phyloP scores from a whole-genome alignment of 208 protist genomes.

The Leptomonas seymouri region DNA sequence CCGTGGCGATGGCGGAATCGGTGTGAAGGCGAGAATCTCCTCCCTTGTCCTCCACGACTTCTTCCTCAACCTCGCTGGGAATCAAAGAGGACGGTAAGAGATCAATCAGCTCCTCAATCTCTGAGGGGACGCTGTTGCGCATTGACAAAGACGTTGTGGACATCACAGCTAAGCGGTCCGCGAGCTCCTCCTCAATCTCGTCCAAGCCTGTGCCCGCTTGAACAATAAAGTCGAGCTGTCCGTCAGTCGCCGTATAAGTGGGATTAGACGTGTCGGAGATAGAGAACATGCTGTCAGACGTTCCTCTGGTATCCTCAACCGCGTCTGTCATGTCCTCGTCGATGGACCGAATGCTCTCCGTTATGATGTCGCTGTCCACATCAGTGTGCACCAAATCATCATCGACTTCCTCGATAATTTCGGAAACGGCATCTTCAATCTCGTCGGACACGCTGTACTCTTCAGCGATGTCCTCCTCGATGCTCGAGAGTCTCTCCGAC shows the following conservation, averaged over 20 bases:
- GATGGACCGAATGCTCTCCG: constrained; percentile 3
- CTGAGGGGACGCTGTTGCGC: constrained; percentile 19
- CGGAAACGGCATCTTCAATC: constrained; percentile 12
- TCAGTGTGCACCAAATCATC: constrained; percentile 6
- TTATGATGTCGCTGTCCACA: constrained; percentile 3
- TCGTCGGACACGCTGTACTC: constrained; percentile 32
- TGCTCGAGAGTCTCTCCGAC: neutral
- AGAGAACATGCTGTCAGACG: neutral
- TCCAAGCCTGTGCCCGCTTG: constrained; percentile 9
- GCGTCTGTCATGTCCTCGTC: neutral
- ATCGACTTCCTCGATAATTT: constrained; percentile 36
- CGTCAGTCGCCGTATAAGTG: neutral
- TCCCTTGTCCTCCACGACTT: neutral
- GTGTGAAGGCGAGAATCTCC: neutral
- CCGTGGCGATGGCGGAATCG: constrained; percentile 7
- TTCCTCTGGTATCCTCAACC: neutral
- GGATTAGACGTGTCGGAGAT: constrained; percentile 1
- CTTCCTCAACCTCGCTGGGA: constrained; percentile 22
- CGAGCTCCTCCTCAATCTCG: constrained; percentile 35
- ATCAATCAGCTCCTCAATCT: constrained; percentile 32
- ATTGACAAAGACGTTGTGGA: constrained; percentile 11
- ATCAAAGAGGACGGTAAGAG: constrained; percentile 31
- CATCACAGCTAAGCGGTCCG: constrained; percentile 19
- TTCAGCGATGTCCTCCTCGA: constrained; percentile 56
- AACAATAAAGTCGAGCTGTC: neutral